Evolutionary conservation across 305 asterid species (phyloP), one percentile per base, ranked within the genome.

Genomic region (Striga hermonthica): DNA sequence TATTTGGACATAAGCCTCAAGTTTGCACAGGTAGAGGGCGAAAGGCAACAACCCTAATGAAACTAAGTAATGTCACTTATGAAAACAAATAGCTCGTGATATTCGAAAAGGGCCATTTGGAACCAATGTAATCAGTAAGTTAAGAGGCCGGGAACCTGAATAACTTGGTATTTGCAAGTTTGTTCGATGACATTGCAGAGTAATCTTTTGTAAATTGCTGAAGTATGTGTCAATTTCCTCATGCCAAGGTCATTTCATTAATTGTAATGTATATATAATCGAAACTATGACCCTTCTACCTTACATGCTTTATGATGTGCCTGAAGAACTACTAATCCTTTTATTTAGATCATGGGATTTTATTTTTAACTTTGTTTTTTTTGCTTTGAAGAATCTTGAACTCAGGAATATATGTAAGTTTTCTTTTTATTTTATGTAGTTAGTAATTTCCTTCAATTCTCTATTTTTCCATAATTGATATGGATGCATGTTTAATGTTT

Each of bases 1-100:
- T 91, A 91, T 63, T 89, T 96, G 10, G 98, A 87, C 72, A 83
- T 91, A 81, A 91, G 98, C 74, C 91, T 91, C 64, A 91, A 85
- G 74, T 91, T 91, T 84, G 98, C 97, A n/a, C 96, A 91, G 83
- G 98, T 91, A 3, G 98, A 91, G 72, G 97, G 98, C 39, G 97
- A 89, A 84, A 71, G 98, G 63, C 98, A 91, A 49, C 90, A 87
- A 12, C 98, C 89, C 9, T 89, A 45, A 92, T 92, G 97, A 81
- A 74, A 77, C 71, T 92, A 63, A 88, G 97, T 9, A 84, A 84
- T 68, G 82, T 90, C 31, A 84, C 80, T 83, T 87, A 79, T 54
- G 70, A 87, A 22, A 89, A 75, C 69, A 80, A 69, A n/a, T 86
- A 79, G 64, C 72, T n/a, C n/a, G n/a, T n/a, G n/a, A n/a, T n/a